Conservation (phyloP, 306 rosid genomes). For the Casuarina cunninghamiana region DNA sequence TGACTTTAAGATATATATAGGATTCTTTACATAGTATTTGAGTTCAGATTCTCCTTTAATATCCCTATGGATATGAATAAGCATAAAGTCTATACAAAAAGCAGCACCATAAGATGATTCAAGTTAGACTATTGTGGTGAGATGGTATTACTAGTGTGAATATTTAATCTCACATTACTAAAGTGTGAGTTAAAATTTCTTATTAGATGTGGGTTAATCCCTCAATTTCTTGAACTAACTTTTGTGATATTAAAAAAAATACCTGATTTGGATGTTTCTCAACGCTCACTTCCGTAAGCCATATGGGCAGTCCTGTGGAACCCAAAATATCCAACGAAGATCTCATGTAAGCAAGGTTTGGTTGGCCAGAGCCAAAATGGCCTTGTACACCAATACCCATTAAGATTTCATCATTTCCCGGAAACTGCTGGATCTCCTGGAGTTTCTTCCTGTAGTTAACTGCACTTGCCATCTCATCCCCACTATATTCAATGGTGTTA, state of each 20-base stretch:
- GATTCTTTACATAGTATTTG: too few relatives aligned
- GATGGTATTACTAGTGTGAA: too few relatives aligned
- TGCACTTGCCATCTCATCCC: slow-evolving; percentile 38
- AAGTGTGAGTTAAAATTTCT: too few relatives aligned
- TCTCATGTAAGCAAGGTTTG: slow-evolving; percentile 70
- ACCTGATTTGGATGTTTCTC: slow-evolving; percentile 50
- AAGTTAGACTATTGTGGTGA: too few relatives aligned
- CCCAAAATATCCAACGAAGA: slow-evolving; percentile 53
- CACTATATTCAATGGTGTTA: slow-evolving; percentile 53
- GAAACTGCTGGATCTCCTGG: slow-evolving; percentile 41
- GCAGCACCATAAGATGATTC: too few relatives aligned
- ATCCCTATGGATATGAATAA: too few relatives aligned
- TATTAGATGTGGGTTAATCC: too few relatives aligned
- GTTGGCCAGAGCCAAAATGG: slow-evolving; percentile 45
- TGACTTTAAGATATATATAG: too few relatives aligned
- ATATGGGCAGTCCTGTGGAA: slow-evolving; percentile 50
- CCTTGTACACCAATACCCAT: slow-evolving; percentile 70
- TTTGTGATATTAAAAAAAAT: not conserved
- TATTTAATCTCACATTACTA: too few relatives aligned
- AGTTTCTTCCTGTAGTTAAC: slow-evolving; percentile 42
- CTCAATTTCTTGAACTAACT: too few relatives aligned
- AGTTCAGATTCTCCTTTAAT: too few relatives aligned
- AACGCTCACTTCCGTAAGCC: slow-evolving; percentile 72
- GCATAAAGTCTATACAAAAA: too few relatives aligned
- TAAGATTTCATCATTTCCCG: slow-evolving; percentile 40